phyloP scores from a whole-genome alignment of 257 asterid species.

The Paulownia fortunei region DNA sequence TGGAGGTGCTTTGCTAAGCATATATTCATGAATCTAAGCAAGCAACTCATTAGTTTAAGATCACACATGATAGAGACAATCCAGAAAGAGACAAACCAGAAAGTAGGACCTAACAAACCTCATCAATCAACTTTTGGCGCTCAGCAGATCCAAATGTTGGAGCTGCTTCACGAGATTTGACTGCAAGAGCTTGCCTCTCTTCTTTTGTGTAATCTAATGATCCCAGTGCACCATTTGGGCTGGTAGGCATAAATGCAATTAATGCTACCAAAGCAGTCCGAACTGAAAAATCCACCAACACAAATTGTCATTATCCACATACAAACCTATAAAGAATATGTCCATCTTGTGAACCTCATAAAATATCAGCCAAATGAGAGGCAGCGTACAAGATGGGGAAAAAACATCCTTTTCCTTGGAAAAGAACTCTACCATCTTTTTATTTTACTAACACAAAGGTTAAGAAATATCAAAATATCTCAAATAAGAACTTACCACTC shows the following conservation, averaged over 20 bases:
- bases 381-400: not conserved
- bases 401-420: not conserved
- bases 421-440: not conserved
- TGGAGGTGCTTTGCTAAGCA: slow-evolving; percentile 73
- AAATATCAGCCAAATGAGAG: not conserved
- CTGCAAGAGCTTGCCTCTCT: slow-evolving; percentile 80
- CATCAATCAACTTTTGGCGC: slow-evolving; percentile 81
- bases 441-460: too few species aligned
- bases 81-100: not conserved
- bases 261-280: slow-evolving; percentile 92
- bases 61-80: not conserved
- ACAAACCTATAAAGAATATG: not conserved
- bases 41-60: not conserved
- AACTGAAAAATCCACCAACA: slow-evolving; percentile 50
- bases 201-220: slow-evolving; percentile 82
- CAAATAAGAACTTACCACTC: slow-evolving; percentile 67
- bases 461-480: slow-evolving; percentile 21
- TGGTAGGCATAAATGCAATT: slow-evolving; percentile 94
- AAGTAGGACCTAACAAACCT: slow-evolving; percentile 47
- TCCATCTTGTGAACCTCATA: not conserved
- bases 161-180: slow-evolving; percentile 73
- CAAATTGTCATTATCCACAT: slow-evolving; percentile 6
- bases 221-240: slow-evolving; percentile 89
- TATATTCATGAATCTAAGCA: slow-evolving; percentile 75
- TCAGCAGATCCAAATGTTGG: slow-evolving; percentile 74